Percentiles rank a stretch among this genome's conserved stretches.
Evolutionary conservation across 768 basidiomycete genomes (phyloP).

Genomic region (Phlebiopsis flavidoalba): DNA sequence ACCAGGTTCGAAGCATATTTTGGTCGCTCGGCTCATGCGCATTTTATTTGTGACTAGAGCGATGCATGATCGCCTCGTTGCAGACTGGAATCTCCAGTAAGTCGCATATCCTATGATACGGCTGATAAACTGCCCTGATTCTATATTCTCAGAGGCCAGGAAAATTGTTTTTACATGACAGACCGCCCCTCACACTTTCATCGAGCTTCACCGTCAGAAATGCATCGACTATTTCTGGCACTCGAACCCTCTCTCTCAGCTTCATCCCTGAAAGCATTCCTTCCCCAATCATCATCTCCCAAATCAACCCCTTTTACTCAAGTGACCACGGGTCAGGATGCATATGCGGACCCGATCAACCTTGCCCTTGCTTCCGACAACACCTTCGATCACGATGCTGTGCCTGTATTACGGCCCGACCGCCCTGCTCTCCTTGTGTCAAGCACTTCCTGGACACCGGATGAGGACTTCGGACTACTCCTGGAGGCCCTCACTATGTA

Average conservation of each 20-base stretch:
- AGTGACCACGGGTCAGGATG: constrained; percentile 44
- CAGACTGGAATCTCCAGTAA: constrained; percentile 68
- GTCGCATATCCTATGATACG: constrained; percentile 32
- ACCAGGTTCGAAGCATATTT: constrained; percentile 85
- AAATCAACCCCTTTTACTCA: constrained; percentile 48
- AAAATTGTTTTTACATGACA: constrained; percentile 80
- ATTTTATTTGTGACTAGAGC: constrained; percentile 91
- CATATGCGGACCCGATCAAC: constrained; percentile 57
- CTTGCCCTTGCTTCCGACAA: constrained; percentile 16
- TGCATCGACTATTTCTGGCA: constrained; percentile 44
- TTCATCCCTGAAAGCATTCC: constrained; percentile 42
- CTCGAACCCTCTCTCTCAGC: constrained; percentile 17
- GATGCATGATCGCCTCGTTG: constrained; percentile 67
- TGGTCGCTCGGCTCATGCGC: constrained; percentile 78
- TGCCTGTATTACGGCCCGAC: constrained; percentile 56
- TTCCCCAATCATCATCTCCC: constrained; percentile 48
- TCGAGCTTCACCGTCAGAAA: constrained; percentile 59
- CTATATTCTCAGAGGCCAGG: constrained; percentile 35
- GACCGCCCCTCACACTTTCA: constrained; percentile 87
- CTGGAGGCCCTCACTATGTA: constrained; percentile 70
- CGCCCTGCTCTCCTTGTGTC: constrained; percentile 86
- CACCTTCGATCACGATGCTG: constrained; percentile 17
- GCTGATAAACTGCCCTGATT: constrained; percentile 35
- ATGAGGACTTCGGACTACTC: constrained; percentile 90
- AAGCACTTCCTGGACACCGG: constrained; percentile 95